These are phyloP conservation scores for Patellaria atrata DNA, from an alignment of 495 filamentous ascomycete species.

Conservation along the genomic window DNA sequence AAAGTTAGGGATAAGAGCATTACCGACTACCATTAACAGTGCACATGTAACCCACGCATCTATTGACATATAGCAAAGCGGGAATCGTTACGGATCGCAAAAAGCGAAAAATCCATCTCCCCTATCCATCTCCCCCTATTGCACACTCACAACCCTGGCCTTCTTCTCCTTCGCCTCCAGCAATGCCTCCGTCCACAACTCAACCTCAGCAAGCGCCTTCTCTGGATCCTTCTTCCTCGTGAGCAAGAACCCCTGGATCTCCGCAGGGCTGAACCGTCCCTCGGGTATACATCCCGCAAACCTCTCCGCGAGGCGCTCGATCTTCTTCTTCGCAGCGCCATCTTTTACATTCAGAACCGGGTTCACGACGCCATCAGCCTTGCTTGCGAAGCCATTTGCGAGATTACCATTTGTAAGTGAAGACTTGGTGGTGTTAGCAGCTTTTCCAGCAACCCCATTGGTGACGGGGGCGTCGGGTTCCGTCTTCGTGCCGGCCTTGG, in stretches of 20 bases:
- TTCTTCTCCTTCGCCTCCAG: conserved; percentile 19
- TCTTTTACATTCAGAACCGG: conserved; percentile 4
- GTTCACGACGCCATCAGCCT: neutral
- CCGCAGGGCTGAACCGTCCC: conserved; percentile 54
- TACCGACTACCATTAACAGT: too few species aligned
- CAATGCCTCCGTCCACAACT: conserved; percentile 19
- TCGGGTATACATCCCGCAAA: conserved; percentile 51
- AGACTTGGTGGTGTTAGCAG: too few species aligned
- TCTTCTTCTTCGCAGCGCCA: conserved; percentile 13
- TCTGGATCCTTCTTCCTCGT: conserved; percentile 25
- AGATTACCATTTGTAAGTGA: neutral
- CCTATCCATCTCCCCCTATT: too few species aligned
- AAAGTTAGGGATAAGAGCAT: too few species aligned
- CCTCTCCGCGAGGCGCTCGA: conserved; percentile 32
- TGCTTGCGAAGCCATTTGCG: neutral
- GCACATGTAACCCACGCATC: too few species aligned
- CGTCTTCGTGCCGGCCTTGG: too few species aligned
- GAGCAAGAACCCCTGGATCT: conserved; percentile 55
- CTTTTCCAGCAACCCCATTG: too few species aligned
- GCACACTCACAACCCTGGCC: conserved; percentile 10
- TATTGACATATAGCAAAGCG: too few species aligned
- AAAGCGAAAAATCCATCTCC: too few species aligned
- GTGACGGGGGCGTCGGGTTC: too few species aligned
- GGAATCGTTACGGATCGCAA: too few species aligned
- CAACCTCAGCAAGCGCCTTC: conserved; percentile 22